Conservation (phyloP, 2,329 filamentous ascomycete species). For the Ceratocystiopsis brevicomis region DNA sequence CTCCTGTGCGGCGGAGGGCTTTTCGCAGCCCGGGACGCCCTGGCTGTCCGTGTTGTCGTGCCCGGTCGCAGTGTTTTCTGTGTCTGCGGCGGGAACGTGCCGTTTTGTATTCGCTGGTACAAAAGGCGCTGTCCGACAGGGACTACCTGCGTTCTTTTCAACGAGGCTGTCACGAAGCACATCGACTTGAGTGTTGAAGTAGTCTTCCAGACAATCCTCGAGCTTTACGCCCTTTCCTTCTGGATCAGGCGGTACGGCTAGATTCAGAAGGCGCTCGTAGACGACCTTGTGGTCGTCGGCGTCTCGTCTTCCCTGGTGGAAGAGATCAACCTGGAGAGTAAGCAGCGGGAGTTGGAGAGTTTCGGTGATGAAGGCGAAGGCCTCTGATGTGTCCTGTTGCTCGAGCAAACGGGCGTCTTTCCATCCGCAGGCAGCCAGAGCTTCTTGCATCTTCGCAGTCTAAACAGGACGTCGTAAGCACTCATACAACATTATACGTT, state of each 20-base stretch:
- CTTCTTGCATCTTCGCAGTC: slow-evolving; percentile 43
- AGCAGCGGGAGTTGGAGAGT: slow-evolving; percentile 73
- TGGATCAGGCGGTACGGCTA: slow-evolving; percentile 66
- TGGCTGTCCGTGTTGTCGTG: too few relatives aligned
- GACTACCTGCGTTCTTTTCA: slow-evolving; percentile 24
- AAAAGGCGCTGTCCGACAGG: too few relatives aligned
- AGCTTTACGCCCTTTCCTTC: slow-evolving; percentile 55
- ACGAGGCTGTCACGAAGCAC: slow-evolving; percentile 55
- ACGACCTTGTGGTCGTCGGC: slow-evolving; percentile 87
- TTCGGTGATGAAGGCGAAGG: slow-evolving; percentile 86
- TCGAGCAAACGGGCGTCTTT: slow-evolving; percentile 53
- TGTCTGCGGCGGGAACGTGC: slow-evolving; percentile 13
- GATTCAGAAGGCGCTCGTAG: slow-evolving; percentile 74
- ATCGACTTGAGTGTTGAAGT: slow-evolving; percentile 88
- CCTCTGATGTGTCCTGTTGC: slow-evolving; percentile 91
- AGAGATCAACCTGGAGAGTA: slow-evolving; percentile 84
- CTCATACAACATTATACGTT: neutral
- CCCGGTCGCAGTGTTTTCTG: neutral
- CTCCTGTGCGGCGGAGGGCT: neutral
- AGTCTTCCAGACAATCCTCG: slow-evolving; percentile 81
- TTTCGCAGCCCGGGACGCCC: neutral
- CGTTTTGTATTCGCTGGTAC: slow-evolving; percentile 16
- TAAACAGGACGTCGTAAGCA: neutral
- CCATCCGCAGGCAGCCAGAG: slow-evolving; percentile 77
- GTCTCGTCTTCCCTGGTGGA: slow-evolving; percentile 65